Evolutionary conservation across 352 stramenopile species (phyloP).

Genomic region (Pelagophyceae sp.): DNA sequence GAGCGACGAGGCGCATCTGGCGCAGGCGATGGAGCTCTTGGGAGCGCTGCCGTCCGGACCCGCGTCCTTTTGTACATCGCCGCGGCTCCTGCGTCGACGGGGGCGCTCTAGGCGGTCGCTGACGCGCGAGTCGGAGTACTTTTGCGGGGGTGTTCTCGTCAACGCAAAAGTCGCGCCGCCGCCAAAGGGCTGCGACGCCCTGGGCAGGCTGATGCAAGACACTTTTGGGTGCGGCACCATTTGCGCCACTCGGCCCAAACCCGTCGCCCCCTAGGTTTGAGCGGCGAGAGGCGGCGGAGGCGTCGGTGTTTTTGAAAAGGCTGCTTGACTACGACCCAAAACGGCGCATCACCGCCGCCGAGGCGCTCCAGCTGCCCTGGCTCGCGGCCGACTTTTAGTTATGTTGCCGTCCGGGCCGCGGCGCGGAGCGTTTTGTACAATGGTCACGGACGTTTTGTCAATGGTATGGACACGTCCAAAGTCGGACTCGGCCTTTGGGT

Average conservation of each 20-base stretch:
- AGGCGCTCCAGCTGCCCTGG: neutral
- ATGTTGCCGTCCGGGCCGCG: too few relatives aligned
- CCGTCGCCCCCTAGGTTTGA: too few relatives aligned
- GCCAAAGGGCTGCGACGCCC: neutral
- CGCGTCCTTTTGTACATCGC: slow-evolving; percentile 6
- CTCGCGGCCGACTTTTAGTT: neutral
- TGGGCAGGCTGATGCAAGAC: neutral
- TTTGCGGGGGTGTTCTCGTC: too few relatives aligned
- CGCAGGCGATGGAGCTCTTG: slow-evolving; percentile 15
- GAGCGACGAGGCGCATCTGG: slow-evolving; percentile 12
- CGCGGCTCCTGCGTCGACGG: too few relatives aligned
- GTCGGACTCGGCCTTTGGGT: too few relatives aligned
- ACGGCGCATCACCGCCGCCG: neutral
- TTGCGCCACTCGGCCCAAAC: too few relatives aligned
- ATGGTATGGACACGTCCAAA: too few relatives aligned
- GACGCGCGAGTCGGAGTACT: too few relatives aligned
- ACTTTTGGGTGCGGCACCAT: too few relatives aligned
- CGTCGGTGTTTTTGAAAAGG: neutral
- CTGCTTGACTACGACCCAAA: neutral
- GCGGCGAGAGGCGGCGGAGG: neutral
- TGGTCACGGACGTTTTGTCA: too few relatives aligned
- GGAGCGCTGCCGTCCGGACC: neutral
- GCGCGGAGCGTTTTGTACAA: too few relatives aligned
- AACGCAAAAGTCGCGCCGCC: slow-evolving; percentile 15
- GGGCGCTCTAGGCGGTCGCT: too few relatives aligned